Evolutionary conservation across 2,329 filamentous ascomycete genomes (phyloP).

Genomic region (Neofusicoccum sp.): DNA sequence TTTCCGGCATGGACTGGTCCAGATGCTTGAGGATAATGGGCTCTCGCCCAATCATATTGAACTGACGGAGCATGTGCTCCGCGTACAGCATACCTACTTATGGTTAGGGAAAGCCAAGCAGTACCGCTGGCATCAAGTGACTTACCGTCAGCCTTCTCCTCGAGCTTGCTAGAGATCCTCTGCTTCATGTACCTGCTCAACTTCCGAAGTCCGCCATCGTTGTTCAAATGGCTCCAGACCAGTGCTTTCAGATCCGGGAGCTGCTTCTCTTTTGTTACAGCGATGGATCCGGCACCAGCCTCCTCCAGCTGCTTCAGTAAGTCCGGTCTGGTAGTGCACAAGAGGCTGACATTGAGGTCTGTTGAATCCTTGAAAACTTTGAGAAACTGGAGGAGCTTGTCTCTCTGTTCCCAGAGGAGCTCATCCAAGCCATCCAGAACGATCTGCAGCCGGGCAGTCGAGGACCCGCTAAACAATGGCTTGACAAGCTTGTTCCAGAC

Average conservation of each 20-base stretch:
- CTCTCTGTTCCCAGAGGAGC: conserved; percentile 9
- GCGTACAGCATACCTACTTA: conserved; percentile 37
- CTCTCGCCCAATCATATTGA: conserved; percentile 35
- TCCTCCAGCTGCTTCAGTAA: conserved; percentile 16
- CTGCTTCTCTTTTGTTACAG: conserved; percentile 30
- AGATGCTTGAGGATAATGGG: conserved; percentile 33
- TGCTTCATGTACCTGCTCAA: conserved; percentile 30
- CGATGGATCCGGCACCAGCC: conserved; percentile 17
- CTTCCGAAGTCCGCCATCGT: conserved; percentile 24
- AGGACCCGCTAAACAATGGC: conserved; percentile 22
- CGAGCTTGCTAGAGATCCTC: conserved; percentile 31
- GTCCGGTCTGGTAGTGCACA: conserved; percentile 26
- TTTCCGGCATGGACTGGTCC: conserved; percentile 22
- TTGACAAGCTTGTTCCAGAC: conserved; percentile 25
- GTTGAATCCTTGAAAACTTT: conserved; percentile 24
- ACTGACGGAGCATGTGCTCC: conserved; percentile 32
- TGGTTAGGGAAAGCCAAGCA: not conserved
- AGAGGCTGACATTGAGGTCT: conserved; percentile 26
- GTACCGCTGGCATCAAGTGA: not conserved
- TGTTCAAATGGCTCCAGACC: conserved; percentile 29
- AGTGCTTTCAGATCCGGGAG: conserved; percentile 28
- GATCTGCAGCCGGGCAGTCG: conserved; percentile 26
- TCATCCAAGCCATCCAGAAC: conserved; percentile 39
- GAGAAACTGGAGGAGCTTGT: conserved; percentile 19
- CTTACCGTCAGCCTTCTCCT: conserved; percentile 34